Conservation (phyloP, 2,329 filamentous ascomycete species). For the Diaporthe citrichinensis region DNA sequence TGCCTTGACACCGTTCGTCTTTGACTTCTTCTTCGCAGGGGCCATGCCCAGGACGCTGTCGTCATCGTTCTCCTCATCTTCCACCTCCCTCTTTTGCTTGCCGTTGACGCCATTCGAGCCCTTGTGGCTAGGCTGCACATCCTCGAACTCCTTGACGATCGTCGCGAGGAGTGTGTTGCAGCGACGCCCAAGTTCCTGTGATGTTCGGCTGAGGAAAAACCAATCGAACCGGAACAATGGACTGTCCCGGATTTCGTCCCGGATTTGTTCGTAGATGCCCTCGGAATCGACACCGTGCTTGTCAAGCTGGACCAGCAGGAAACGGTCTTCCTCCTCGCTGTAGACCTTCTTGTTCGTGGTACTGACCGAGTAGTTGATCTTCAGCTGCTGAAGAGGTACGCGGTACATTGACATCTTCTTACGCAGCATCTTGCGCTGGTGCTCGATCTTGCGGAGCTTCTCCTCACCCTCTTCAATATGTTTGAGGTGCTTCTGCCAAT, state of each 20-base stretch:
- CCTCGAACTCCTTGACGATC: slow-evolving; percentile 94
- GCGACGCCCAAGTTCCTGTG: slow-evolving; percentile 90
- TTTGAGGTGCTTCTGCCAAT: slow-evolving; percentile 89
- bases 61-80: slow-evolving; percentile 88
- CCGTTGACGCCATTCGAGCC: slow-evolving; percentile 74
- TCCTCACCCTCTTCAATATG: slow-evolving; percentile 95
- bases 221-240: slow-evolving; percentile 98
- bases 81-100: slow-evolving; percentile 80
- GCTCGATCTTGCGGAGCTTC: slow-evolving; percentile 87
- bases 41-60: slow-evolving; percentile 83
- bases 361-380: slow-evolving; percentile 98
- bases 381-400: slow-evolving; percentile 97
- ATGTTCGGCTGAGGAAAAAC: slow-evolving; percentile 97
- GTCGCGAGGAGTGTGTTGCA: slow-evolving; percentile 96
- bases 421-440: slow-evolving; percentile 91
- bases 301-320: slow-evolving; percentile 93
- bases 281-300: slow-evolving; percentile 93
- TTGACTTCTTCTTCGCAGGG: slow-evolving; percentile 95
- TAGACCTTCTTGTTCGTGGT: slow-evolving; percentile 99
- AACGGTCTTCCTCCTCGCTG: slow-evolving; percentile 97
- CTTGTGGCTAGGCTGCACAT: slow-evolving; percentile 65
- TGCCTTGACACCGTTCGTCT: slow-evolving; percentile 86
- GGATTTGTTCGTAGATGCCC: slow-evolving; percentile 90
- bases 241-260: slow-evolving; percentile 96
- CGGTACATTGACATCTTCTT: slow-evolving; percentile 98